Percentiles rank a stretch among this genome's conserved stretches.
phyloP scores from a whole-genome alignment of 2,329 filamentous ascomycete genomes.

The Fusarium nelsonii region DNA sequence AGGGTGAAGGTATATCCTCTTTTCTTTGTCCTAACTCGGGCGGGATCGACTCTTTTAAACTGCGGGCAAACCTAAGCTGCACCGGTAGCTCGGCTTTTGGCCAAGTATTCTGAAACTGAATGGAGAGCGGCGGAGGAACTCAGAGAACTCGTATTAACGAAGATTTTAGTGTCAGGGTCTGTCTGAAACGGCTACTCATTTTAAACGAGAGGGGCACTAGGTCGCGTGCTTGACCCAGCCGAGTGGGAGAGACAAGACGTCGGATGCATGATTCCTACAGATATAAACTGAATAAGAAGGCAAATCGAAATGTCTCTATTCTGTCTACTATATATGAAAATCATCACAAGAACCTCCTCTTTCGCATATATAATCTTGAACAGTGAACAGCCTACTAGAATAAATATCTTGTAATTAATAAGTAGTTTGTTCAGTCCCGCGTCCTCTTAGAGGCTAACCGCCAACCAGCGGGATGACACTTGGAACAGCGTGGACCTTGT shows the following conservation, averaged over 20 bases:
- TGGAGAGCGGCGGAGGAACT: background rate
- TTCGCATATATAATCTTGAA: too few relatives aligned
- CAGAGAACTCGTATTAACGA: background rate
- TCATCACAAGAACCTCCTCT: rapidly evolving
- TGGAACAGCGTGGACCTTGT: background rate
- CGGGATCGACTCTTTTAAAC: conserved; percentile 37
- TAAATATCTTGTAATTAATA: too few relatives aligned
- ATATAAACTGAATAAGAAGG: too few relatives aligned
- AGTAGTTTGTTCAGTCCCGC: too few relatives aligned
- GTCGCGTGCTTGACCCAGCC: background rate
- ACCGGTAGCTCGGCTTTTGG: background rate
- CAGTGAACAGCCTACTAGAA: background rate
- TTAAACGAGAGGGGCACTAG: background rate
- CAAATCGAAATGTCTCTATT: too few relatives aligned
- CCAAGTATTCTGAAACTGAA: background rate
- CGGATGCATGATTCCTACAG: background rate
- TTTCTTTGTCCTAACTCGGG: conserved; percentile 9
- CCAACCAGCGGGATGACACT: background rate
- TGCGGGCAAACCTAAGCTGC: background rate
- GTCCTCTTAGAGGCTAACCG: background rate
- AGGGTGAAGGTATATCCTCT: background rate
- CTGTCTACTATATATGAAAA: background rate
- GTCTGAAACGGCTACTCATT: background rate
- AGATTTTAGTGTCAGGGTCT: too few relatives aligned
- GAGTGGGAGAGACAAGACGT: background rate